A percentile compares a stretch with the other conserved stretches of the same genome.
phyloP scores from a whole-genome alignment of 2,329 filamentous ascomycete genomes.

The Microcera coccophila region DNA sequence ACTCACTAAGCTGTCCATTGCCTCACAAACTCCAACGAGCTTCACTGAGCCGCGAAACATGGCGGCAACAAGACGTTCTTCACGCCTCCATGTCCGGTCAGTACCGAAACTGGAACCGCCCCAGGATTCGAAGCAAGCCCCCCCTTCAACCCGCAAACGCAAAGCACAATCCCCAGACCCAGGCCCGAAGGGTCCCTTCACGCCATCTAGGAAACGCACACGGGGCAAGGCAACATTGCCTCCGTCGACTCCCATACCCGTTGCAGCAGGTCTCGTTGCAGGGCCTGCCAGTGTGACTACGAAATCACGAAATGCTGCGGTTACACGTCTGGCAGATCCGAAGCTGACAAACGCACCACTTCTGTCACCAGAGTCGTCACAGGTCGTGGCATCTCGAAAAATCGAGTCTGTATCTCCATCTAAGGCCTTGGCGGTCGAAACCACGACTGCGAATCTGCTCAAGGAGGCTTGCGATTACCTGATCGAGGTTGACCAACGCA shows the following conservation, averaged over 20 bases:
- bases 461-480: slow-evolving; percentile 73
- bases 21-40: slow-evolving; percentile 5
- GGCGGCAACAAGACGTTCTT: slow-evolving; percentile 37
- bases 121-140: slow-evolving; percentile 12
- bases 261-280: slow-evolving; percentile 39
- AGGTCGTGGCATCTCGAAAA: slow-evolving; percentile 52
- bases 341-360: slow-evolving; percentile 65
- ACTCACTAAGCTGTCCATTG: slow-evolving; percentile 10
- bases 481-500: slow-evolving; percentile 65
- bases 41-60: slow-evolving; percentile 18
- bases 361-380: slow-evolving; percentile 66
- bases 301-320: slow-evolving; percentile 39
- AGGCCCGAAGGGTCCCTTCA: slow-evolving; percentile 24
- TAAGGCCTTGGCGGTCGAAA: slow-evolving; percentile 34
- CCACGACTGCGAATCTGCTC: slow-evolving; percentile 69
- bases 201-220: slow-evolving; percentile 32
- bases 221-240: slow-evolving; percentile 26
- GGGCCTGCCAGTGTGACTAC: slow-evolving; percentile 27
- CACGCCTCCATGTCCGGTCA: slow-evolving; percentile 36
- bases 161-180: slow-evolving; percentile 25
- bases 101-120: slow-evolving; percentile 14
- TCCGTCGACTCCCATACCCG: slow-evolving; percentile 47
- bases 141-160: slow-evolving; percentile 33
- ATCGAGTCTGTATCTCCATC: slow-evolving; percentile 45
- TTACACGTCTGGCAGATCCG: slow-evolving; percentile 58